Base-by-base conservation (phyloP, 495 filamentous ascomycete species). In the Tetracladium setigerum region DNA sequence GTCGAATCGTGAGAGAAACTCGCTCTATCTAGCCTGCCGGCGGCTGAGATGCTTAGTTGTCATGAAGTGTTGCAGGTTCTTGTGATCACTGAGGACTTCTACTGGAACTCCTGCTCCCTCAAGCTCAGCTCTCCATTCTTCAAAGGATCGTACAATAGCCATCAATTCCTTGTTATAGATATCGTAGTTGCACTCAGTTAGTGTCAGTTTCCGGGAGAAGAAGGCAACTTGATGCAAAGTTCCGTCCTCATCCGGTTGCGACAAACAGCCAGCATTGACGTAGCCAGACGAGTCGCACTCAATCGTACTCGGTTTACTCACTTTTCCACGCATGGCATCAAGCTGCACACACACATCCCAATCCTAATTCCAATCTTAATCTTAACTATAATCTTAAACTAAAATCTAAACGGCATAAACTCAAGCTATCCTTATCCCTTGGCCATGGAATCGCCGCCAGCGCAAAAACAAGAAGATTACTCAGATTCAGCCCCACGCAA, bases 161-260 rank as follows among this genome's bases (percentile, higher is more conserved):
- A 67, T 31, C 3, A 64, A 31, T 39, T 60, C 57, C 35, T 63
- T 59, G 32, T 67, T 37, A 15, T 65, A 40, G 13, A 65, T 63
- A 15, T 58, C 16, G 37, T 67, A 68, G 35, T 68, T 67, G 0
- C 30, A 15, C 41, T 69, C 57, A 1, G 54, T 56, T 34, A 34
- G 32, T 9, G 9, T 34, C 9, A 34, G 32, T 34, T 34, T 34
- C n/a, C 32, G 32, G 9, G 32, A 34, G 32, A 34, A 34, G 32
- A 34, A 34, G 9, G 32, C 32, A n/a, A 34, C 32, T 34, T 9
- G 32, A n/a, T 34, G 32, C n/a, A 34, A n/a, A 9, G 32, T 9
- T 9, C 32, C 32, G 9, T 9, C n/a, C 32, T 34, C n/a, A 34
- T 34, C 32, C n/a, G 9, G 9, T 34, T 34, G 32, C 9, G 32